Base-by-base conservation (phyloP, 1,284 basidiomycete genomes). In the Meripilus lineatus region DNA sequence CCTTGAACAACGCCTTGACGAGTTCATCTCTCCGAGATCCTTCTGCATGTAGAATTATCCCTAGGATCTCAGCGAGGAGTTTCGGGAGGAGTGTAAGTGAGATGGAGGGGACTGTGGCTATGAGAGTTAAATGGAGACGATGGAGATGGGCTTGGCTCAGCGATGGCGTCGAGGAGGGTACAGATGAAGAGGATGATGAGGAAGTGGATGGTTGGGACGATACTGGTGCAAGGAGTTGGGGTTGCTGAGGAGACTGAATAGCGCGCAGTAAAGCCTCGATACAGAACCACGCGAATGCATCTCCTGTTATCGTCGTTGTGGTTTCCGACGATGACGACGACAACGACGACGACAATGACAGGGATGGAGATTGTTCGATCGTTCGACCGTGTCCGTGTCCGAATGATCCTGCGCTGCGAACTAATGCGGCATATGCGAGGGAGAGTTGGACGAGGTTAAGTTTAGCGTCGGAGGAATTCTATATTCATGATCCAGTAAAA, bases 391-490 rank as follows among this genome's bases (percentile, higher is more conserved):
- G 24, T 24, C 4, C 14, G 26, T 18, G 22, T 17, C 46, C 41
- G 34, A 55, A 53, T 2, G 66, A 65, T 44, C 69, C 68, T 2
- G 83, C 79, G 46, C 76, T 73, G 45, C 72, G 67, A 24, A 84
- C 77, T 3, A 88, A 70, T 5, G 81, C 71, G 13, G 81, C 67
- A 53, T 77, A 87, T 11, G 85, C 84, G 28, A 86, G 68, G 28
- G 78, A 64, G 6, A 88, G 65, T 55, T 89, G 86, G 0, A 66
- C 44, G 0, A 72, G 72, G 49, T 67, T 83, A 14, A 88, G 64
- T 49, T 67, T 71, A 15, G 70, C 77, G 36, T 82, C 72, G 1
- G 56, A 58, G 1, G 85, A 81, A 58, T 86, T 88, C 85, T 89
- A 53, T 15, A 41, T 37, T 30, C 28, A 30, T n/a, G n/a, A n/a